Base-by-base conservation (phyloP, 768 basidiomycete genomes). In the Trametes cingulata region DNA sequence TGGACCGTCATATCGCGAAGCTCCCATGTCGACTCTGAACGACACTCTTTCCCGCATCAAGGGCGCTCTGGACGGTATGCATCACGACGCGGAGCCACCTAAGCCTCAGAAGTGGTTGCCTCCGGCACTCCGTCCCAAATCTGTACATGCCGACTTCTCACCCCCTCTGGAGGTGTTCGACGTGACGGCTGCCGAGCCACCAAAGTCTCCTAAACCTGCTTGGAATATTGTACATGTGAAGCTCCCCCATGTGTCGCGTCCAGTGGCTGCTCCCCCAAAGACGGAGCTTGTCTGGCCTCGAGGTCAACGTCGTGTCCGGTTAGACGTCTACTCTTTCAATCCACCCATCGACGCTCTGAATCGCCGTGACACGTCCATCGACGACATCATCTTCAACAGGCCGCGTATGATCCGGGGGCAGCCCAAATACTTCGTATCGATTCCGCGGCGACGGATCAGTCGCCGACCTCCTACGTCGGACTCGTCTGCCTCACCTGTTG, bases 1-100 rank as follows among this genome's bases (percentile, higher is more conserved):
- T 9, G 66, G 71, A 27, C 56, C 70, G 8, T 68, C 74, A 4
- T 82, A 75, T 63, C 75, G 79, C 43, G 81, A 84, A 49, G 78
- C 77, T 19, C 73, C 81, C 29, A 90, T 92, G 84, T 86, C 90
- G 2, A 82, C 90, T 17, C 74, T 93, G 62, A 85, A 91, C 68
- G 90, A 94, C 68, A 83, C 85, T 25, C 91, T 94, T 83, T 90
- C 89, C 6, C 84, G 92, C 41, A 93, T 94, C 68, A 93, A 87
- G 68, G 91, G 90, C 33, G 92, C 87, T 14, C 68, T 94, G 56
- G 82, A 84, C 68, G 81, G 79, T 29, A 88, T 89, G 85, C 87
- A 70, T 19, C 17, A 54, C 86, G 58, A 74, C 77, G 20, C 72
- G 65, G 43, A 58, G n/a, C 24, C 52, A 2, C 59, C 58, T 13